These are phyloP conservation scores for Botrytis squamosa DNA, from an alignment of 2,329 filamentous ascomycete genomes.

Conservation along the genomic window DNA sequence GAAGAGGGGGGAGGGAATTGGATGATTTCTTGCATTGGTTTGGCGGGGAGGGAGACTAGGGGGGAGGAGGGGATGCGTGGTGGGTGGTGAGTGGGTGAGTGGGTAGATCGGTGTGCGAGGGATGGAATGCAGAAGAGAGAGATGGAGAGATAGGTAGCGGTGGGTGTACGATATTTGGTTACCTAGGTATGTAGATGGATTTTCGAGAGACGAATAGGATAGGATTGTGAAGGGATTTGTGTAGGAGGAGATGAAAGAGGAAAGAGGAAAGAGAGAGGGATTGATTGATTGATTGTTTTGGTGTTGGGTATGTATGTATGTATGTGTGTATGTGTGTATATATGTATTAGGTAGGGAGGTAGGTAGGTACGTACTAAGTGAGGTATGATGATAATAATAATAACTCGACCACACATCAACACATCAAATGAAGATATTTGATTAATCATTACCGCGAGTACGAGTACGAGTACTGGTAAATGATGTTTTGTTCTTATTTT, in stretches of 20 bases:
- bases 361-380: too few relatives aligned
- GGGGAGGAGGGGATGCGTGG: not conserved
- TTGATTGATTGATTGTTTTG: not conserved
- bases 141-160: too few relatives aligned
- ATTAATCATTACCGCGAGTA: accelerated
- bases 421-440: too few relatives aligned
- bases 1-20: not conserved
- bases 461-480: too few relatives aligned
- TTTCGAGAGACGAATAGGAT: not conserved
- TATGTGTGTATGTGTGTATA: not conserved
- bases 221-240: not conserved
- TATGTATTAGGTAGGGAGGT: not conserved
- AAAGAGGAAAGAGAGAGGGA: too few relatives aligned
- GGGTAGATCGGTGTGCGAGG: not conserved
- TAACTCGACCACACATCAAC: not conserved
- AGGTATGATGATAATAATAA: not conserved
- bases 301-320: not conserved
- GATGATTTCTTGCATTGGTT: not conserved
- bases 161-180: not conserved
- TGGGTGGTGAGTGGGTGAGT: not conserved
- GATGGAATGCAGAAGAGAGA: not conserved
- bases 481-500: not conserved
- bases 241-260: too few relatives aligned
- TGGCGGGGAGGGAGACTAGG: not conserved
- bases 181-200: not conserved